phyloP scores from a whole-genome alignment of 1,284 basidiomycete genomes.

The Butyriboletus appendiculatus region DNA sequence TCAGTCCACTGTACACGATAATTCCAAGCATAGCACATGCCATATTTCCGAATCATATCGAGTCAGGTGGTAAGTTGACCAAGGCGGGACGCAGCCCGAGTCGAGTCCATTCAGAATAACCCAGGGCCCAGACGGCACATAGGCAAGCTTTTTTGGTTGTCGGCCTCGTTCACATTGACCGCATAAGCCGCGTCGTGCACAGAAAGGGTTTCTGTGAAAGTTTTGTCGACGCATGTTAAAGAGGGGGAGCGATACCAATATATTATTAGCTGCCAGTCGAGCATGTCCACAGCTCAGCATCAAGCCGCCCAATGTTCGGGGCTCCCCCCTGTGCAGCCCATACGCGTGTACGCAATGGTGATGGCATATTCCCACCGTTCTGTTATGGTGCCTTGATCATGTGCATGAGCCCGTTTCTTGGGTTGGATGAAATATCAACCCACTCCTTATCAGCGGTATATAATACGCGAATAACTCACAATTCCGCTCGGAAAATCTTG shows the following conservation, averaged over 20 bases:
- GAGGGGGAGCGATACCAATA: neutral
- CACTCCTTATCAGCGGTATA: neutral
- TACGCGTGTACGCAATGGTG: neutral
- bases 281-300: neutral
- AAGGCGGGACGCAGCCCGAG: neutral
- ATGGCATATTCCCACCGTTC: neutral
- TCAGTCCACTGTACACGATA: neutral
- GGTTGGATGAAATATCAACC: neutral
- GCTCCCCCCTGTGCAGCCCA: neutral
- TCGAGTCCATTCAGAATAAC: neutral
- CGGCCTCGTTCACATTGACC: neutral
- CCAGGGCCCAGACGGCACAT: neutral
- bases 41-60: neutral
- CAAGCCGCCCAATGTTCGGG: neutral
- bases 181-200: neutral
- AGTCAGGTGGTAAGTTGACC: neutral
- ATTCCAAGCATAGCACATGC: neutral
- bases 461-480: neutral
- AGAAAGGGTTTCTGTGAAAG: neutral
- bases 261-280: no score
- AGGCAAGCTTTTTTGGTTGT: neutral
- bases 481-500: neutral
- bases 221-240: neutral
- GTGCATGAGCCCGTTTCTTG: neutral
- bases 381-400: neutral